Base-by-base conservation (phyloP, 1,139 yeast genomes). In the Blastobotrys illinoisensis region DNA sequence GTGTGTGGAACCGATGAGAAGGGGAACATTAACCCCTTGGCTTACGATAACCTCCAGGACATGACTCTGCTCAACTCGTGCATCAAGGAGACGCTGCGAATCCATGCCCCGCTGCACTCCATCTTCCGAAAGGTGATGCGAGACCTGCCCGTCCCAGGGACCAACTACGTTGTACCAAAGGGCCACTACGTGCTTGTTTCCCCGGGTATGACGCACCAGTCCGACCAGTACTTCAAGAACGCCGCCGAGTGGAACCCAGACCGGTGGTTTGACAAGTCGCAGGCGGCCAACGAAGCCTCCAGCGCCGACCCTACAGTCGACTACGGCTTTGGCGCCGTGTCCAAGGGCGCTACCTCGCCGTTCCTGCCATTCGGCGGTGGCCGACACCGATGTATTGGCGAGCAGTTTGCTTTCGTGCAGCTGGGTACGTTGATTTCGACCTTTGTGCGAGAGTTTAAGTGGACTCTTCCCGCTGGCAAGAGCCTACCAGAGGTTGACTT, bases 351-450 rank as follows among this genome's bases (percentile, higher is more conserved):
- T 47, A 76, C 88, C 21, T 88, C 97, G 50, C 97, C 99, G 54
- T 95, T 89, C 74, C 81, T 93, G 71, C 99, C 99, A 54, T 93
- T 93, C 68, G 99, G 99, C 64, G 99, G 98, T 72, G 99, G 99
- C 63, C 88, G 99, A 79, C 99, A 93, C 72, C 86, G 99, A 76
- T 93, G 99, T 76, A 90, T 93, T 68, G 99, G 99, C 67, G 99
- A 93, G 74, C 98, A 91, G 70, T 93, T 93, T 76, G 99, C 99
- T 47, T 89, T 86, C 71, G 85, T 86, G 62, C 99, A 93, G 76
- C 81, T 93, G 65, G 97, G 97, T 54, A 85, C 95, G 54, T 79
- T 93, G 59, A 77, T 95, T 68, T 76, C 90, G 44, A 81, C 90
- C 20, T 87, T 78, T 70, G 81, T 91, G 43, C 86, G 86, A 71